Evolutionary conservation across 208 protist species (phyloP).

Genomic region (Leishmania gerbilli): DNA sequence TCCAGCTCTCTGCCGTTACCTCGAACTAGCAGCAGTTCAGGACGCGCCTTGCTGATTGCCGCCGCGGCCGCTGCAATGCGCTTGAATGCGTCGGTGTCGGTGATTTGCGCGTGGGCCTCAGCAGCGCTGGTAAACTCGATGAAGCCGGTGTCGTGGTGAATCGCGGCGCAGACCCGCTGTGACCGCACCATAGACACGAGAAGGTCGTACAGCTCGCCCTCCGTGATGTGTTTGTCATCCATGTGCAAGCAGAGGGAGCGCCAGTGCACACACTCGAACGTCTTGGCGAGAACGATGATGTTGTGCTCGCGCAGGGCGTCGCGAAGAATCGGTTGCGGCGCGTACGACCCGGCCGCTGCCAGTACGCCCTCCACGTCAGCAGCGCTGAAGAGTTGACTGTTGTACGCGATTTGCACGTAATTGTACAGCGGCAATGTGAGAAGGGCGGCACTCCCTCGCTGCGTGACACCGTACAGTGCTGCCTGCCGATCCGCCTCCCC

Average conservation of each 20-base stretch:
- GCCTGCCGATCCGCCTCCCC: constrained; percentile 11
- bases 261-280: constrained; percentile 32
- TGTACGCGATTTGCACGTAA: not conserved
- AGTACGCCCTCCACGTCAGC: constrained; percentile 4
- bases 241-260: constrained; percentile 30
- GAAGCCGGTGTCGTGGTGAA: constrained; percentile 33
- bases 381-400: constrained; percentile 10
- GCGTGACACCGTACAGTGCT: constrained; percentile 10
- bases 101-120: not conserved
- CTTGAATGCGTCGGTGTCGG: constrained; percentile 22
- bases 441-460: not conserved
- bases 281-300: constrained; percentile 20
- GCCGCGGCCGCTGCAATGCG: constrained; percentile 12
- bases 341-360: not conserved
- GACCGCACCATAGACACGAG: constrained; percentile 24
- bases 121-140: constrained; percentile 21
- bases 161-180: constrained; percentile 15
- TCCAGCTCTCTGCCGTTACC: not conserved
- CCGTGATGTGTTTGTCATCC: constrained; percentile 22
- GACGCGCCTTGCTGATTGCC: constrained; percentile 1
- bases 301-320: constrained; percentile 31
- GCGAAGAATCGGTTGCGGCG: constrained; percentile 6
- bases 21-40: constrained; percentile 11
- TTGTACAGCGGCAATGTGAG: not conserved
- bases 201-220: constrained; percentile 25